phyloP scores from a whole-genome alignment of 495 filamentous ascomycete genomes.

The Neurospora cerealis region DNA sequence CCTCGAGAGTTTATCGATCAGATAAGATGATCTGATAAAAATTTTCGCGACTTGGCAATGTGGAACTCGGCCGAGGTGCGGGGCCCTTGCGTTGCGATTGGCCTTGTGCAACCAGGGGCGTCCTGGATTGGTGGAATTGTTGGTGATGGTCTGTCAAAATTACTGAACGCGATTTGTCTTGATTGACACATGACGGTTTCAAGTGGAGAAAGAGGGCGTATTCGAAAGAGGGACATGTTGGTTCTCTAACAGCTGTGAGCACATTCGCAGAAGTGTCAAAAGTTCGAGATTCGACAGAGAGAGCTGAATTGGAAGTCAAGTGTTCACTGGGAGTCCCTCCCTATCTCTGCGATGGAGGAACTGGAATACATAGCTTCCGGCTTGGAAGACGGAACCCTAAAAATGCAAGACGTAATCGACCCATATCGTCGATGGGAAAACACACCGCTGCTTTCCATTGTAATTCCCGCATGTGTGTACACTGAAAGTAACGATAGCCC shows the following conservation, averaged over 20 bases:
- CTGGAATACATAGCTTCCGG: not conserved
- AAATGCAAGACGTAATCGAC: not conserved
- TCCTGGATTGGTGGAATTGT: not conserved
- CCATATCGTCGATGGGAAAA: not conserved
- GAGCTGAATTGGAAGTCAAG: not conserved
- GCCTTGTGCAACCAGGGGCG: not conserved
- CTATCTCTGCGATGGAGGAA: not conserved
- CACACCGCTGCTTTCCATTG: not conserved
- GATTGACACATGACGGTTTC: not conserved
- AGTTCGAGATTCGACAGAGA: not conserved
- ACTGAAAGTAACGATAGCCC: not conserved
- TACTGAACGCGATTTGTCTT: not conserved
- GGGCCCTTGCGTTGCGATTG: not conserved
- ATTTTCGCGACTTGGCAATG: not conserved
- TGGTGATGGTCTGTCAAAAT: not conserved
- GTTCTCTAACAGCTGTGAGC: not conserved
- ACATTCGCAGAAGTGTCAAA: not conserved
- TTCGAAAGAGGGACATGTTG: not conserved
- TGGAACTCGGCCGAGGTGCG: not conserved
- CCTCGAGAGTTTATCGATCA: constrained; percentile 3
- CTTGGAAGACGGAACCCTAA: not conserved
- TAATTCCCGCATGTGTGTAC: not conserved
- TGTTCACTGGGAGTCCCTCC: not conserved
- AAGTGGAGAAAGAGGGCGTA: not conserved
- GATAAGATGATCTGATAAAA: constrained; percentile 15